Conservation (phyloP, 176 grass and related monocot genomes). For the Neostapfia colusana region DNA sequence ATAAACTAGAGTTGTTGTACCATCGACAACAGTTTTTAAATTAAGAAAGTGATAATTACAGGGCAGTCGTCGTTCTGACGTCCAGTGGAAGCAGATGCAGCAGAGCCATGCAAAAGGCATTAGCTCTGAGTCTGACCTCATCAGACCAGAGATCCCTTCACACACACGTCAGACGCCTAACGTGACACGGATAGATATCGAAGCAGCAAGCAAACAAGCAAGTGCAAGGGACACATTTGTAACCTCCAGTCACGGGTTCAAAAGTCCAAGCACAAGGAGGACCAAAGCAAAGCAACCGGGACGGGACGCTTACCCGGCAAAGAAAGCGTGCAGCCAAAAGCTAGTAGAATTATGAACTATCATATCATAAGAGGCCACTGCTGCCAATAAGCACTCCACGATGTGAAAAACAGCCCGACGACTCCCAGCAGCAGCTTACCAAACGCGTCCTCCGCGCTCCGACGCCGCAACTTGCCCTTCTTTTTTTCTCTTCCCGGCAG, state of each 20-base stretch:
- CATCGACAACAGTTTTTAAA: too few relatives aligned
- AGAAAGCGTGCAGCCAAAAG: neutral
- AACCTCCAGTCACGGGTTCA: neutral
- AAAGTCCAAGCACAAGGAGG: neutral
- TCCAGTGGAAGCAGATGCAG: neutral
- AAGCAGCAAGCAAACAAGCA: neutral
- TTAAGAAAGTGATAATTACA: too few relatives aligned
- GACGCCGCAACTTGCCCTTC: neutral
- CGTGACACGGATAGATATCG: neutral
- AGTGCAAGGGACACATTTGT: too few relatives aligned
- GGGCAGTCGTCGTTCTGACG: neutral
- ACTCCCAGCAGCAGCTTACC: neutral
- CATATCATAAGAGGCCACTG: neutral
- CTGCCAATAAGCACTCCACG: neutral
- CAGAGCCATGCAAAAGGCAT: neutral
- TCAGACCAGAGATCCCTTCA: neutral
- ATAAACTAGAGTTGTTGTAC: too few relatives aligned
- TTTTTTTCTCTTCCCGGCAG: neutral
- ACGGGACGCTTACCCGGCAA: neutral
- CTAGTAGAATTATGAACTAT: too few relatives aligned
- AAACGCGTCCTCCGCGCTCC: neutral
- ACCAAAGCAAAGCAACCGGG: too few relatives aligned
- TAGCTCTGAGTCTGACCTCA: neutral
- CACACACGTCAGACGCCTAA: neutral
- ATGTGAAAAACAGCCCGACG: neutral